Base-by-base conservation (phyloP, 2,329 filamentous ascomycete genomes). In the Helotiales sp. region DNA sequence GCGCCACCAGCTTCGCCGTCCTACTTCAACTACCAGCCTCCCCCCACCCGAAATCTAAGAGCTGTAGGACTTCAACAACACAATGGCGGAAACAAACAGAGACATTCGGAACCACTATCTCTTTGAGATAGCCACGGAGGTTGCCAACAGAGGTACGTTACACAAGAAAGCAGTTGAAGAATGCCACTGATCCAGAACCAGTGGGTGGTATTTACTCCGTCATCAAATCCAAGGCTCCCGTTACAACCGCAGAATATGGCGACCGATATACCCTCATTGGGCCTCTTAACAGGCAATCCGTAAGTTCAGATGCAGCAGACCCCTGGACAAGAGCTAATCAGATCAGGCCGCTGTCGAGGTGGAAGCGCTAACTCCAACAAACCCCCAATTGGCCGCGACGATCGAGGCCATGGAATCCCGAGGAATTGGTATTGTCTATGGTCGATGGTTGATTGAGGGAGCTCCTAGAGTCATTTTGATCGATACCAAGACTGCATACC, bases 161-260 rank as follows among this genome's bases (percentile, higher is more conserved):
- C 65, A 63, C 30, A 66, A 61, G 69, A 61, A 43, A 68, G 40
- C 47, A 50, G 43, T 68, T 66, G 49, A 28, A 52, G 30, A 26
- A 20, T 54, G 37, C n/a, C 7, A 62, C 69, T 75, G 54, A 73
- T 59, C 1, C 28, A 5, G 6, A 24, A 40, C 49, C 49, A 96
- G 96, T 99, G 69, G 96, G 96, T 77, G 96, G 96, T 76, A 99
- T 99, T 82, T 99, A 99, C 85, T 98, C 95, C 17, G 96, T 99
- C 72, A 90, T 99, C 82, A 99, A 99, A 82, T 99, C 96, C 69
- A 99, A 99, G 82, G 95, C 96, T 43, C 95, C 96, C 60, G 96
- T 98, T 69, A 98, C 96, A 50, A 97, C 95, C 0, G 93, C 93
- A 69, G 96, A 99, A 81, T 99, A 98, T 96, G 96, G 96, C 80